Base-by-base conservation (phyloP, 768 basidiomycete species). In the Trichaptum fuscoviolaceum region DNA sequence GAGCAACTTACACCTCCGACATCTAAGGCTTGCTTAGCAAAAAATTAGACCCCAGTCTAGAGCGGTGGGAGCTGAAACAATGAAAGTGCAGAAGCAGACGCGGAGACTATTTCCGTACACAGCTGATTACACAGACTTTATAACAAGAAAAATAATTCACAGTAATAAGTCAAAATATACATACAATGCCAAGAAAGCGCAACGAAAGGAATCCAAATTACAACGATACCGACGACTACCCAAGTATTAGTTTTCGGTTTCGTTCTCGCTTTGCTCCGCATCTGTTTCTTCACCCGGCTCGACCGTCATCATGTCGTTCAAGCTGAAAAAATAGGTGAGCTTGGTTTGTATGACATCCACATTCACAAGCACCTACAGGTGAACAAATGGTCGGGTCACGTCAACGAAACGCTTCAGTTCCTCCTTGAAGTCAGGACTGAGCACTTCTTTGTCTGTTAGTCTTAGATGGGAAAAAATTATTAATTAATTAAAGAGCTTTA, bases 361-460 rank as follows among this genome's bases (percentile, higher is more conserved):
- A 12, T 23, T 15, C 35, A 23, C 27, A 60, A 57, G 35, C 57
- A 74, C 84, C 68, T 67, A 90, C 92, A 87, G 89, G 71, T 92
- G 91, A 1, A 95, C 90, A 66, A 97, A 88, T 0, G 94, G 95
- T 63, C 80, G 79, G 71, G 89, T 79, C 1, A 91, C 79, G 25
- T 70, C 75, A 6, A 83, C 84, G 9, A 90, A 79, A 0, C 82
- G 73, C 26, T 81, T 80, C 6, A 96, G 73, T 26, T 82, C 81
- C 36, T 89, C 83, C 63, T 85, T 84, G 75, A 95, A 96, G 42
- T 85, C 81, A 0, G 85, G 81, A 2, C 77, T 74, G 1, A 93
- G 77, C 2, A 93, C 93, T 71, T 95, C 85, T 23, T 82, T 81
- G 73, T 96, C 94, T 1, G 80, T 80, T 75, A 95, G 95, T 62